phyloP scores from a whole-genome alignment of 2,329 filamentous ascomycete genomes.

The Mycogone perniciosa region DNA sequence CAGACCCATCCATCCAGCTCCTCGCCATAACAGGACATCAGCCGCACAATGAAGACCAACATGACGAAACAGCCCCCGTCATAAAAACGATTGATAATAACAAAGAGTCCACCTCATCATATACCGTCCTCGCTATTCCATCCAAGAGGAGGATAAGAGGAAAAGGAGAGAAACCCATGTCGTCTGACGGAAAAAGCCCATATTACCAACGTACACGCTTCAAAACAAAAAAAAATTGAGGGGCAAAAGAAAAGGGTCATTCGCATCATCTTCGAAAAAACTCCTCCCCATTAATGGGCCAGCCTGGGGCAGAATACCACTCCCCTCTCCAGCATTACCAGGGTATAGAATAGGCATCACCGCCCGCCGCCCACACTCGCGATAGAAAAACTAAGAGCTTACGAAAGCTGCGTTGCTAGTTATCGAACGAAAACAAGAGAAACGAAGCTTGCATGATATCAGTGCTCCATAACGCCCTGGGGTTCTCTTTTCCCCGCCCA shows the following conservation, averaged over 20 bases:
- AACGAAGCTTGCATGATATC: conserved; percentile 32
- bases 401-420: conserved; percentile 16
- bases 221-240: neutral
- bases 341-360: conserved; percentile 13
- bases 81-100: neutral
- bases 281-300: conserved; percentile 11
- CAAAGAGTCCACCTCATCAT: neutral
- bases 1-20: neutral
- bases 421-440: conserved; percentile 24
- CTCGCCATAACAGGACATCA: neutral
- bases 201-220: conserved; percentile 10
- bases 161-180: neutral
- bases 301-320: conserved; percentile 11
- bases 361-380: conserved; percentile 14
- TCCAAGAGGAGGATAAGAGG: conserved; percentile 2
- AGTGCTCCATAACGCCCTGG: conserved; percentile 32
- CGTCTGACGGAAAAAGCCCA: neutral
- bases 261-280: conserved; percentile 10
- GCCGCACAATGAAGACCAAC: neutral
- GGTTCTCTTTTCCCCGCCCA: conserved; percentile 19
- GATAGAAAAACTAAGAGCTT: conserved; percentile 16
- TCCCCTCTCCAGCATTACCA: conserved; percentile 17
- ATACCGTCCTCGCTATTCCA: neutral
- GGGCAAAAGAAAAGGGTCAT: conserved; percentile 17
- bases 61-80: neutral